Base-by-base conservation (phyloP, 2,329 filamentous ascomycete genomes). In the Penicillium sp. region DNA sequence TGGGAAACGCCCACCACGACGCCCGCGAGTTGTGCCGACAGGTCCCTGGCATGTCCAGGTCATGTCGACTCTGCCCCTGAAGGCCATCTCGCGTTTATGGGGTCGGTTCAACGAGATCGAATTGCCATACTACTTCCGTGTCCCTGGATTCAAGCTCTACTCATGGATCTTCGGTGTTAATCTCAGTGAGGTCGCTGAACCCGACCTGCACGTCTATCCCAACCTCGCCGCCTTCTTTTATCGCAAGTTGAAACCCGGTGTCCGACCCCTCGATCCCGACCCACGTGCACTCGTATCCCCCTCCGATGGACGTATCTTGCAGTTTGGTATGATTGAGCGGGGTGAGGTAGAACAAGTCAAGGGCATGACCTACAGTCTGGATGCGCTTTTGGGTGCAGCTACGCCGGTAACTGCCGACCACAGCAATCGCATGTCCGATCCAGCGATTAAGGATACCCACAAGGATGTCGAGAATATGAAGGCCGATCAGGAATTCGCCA, bases 271-370 rank as follows among this genome's bases (percentile, higher is more conserved):
- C 15, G 92, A 98, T 73, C 87, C 91, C 1, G 88, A 94, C 68
- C 86, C 87, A 1, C 89, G 91, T 72, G 91, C 92, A 10, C 81
- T 99, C 5, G 81, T 98, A 8, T 95, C 92, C 0, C 96, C 95
- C 0, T 88, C 95, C 5, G 95, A 99, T 76, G 95, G 95, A 51
- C 90, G 91, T 66, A 86, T 99, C 50, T 86, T 99, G 28, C 94
- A 98, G 72, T 97, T 93, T 70, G 95, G 95, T 12, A 89, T 88
- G 70, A 97, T 99, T 60, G 90, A 96, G 72, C 88, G 93, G 71
- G 93, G 94, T 53, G 92, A 97, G 73, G 96, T 99, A 47, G 95
- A 99, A 77, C 95, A 99, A 80, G 94, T 99, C 66, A 99, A 99
- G 80, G 95, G 95, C 63, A 95, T 99, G 85, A 99, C 95, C 0